Base-by-base conservation (phyloP, 495 filamentous ascomycete genomes). In the Neurospora sp. region DNA sequence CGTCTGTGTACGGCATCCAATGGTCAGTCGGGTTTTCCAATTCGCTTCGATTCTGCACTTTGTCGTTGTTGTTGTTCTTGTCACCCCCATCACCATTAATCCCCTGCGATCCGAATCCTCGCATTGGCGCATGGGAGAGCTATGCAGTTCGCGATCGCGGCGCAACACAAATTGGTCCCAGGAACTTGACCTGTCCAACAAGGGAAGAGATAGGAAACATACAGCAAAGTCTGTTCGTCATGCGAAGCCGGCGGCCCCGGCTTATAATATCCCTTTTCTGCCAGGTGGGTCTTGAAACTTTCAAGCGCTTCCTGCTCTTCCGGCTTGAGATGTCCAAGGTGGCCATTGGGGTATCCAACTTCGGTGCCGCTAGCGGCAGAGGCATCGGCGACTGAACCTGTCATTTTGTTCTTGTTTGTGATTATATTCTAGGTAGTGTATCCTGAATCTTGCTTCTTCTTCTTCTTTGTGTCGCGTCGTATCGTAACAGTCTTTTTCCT, bases 191-290 rank as follows among this genome's bases (percentile, higher is more conserved):
- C 46, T 42, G 41, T 42, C 41, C 14, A 42, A n/a, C 18, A 20
- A 9, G 42, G n/a, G 42, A 20, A 11, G 42, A 20, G 8, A 10
- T 46, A 35, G 1, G 14, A 18, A 66, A 83, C 91, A 75, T 85
- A 94, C 92, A 96, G 85, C 76, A 96, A 82, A 5, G 92, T 94
- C 79, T 92, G 89, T 85, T 96, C 93, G 71, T 93, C 92, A 79
- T 94, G 92, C 74, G 89, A 91, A 0, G 91, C 79, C 71, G 79
- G 78, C 48, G 83, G 79, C 1, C 84, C 86, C 2, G 89, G 85
- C 54, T 81, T 87, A 78, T 93, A 96, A 74, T 91, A 85, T 7
- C 87, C 89, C 74, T 89, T 87, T 77, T 92, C 85, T 48, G 86
- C 84, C 72, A 90, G 86, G 54, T 90, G 77, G 3, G 77, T 75